Conservation (phyloP, 2,329 filamentous ascomycete genomes). For the Trematosphaeria pertusa region DNA sequence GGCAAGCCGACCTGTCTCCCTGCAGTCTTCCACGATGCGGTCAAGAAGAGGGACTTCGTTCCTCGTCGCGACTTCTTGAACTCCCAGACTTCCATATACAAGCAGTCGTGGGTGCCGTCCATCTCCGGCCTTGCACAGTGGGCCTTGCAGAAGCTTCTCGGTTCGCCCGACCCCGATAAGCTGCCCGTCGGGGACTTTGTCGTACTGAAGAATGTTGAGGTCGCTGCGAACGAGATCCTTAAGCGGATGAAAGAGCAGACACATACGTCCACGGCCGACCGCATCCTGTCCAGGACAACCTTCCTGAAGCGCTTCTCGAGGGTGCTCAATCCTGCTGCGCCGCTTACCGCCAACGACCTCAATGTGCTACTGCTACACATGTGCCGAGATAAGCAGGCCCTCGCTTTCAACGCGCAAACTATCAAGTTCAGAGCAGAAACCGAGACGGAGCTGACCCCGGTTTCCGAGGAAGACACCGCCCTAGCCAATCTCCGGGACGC, state of each 20-base stretch:
- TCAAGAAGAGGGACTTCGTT: constrained; percentile 72
- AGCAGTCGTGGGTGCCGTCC: constrained; percentile 70
- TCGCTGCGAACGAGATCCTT: constrained; percentile 53
- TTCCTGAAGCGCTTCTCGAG: constrained; percentile 43
- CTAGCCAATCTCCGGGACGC: constrained; percentile 82
- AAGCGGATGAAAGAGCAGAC: constrained; percentile 41
- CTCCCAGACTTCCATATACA: constrained; percentile 74
- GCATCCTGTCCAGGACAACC: constrained; percentile 43
- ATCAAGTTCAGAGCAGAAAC: constrained; percentile 70
- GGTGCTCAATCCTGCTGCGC: constrained; percentile 30
- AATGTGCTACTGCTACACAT: constrained; percentile 68
- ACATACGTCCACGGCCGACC: constrained; percentile 41
- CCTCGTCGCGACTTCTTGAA: constrained; percentile 72
- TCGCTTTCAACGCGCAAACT: constrained; percentile 77
- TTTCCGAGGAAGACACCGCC: constrained; percentile 80
- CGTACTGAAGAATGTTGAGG: constrained; percentile 68
- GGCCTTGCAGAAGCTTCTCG: constrained; percentile 69
- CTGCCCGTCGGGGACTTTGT: constrained; percentile 70
- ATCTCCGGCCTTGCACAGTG: constrained; percentile 77
- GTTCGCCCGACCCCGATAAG: constrained; percentile 57
- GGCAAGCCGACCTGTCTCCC: constrained; percentile 83
- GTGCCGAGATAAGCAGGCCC: constrained; percentile 69
- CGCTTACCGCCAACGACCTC: constrained; percentile 67
- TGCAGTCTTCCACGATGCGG: constrained; percentile 77
- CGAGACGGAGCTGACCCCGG: constrained; percentile 54